Evolutionary conservation across 129 eudicot species (phyloP).

Genomic region (Artemisia annua): DNA sequence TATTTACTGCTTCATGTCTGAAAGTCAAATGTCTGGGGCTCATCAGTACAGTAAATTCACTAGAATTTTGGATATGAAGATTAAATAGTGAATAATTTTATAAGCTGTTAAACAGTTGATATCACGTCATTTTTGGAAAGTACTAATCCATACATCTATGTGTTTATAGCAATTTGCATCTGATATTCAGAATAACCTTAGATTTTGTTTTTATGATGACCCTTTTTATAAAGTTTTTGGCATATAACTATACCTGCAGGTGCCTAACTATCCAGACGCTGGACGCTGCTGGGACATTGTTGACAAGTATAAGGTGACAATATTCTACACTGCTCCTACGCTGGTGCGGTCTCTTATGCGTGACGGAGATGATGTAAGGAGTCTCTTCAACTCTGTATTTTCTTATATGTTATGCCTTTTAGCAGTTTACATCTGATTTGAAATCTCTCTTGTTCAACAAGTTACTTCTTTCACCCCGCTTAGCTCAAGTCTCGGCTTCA

Average conservation of each 20-base stretch:
- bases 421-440: neutral
- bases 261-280: conserved; percentile 91
- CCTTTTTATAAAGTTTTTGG: neutral
- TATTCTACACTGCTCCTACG: conserved; percentile 98
- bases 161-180: neutral
- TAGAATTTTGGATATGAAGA: conserved; percentile 3
- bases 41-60: conserved; percentile 3
- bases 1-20: neutral
- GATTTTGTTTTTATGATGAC: too few relatives aligned
- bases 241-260: conserved; percentile 50
- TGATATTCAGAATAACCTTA: neutral
- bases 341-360: conserved; percentile 99
- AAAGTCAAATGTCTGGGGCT: neutral
- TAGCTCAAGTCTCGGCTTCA: too few relatives aligned
- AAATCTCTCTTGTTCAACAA: neutral
- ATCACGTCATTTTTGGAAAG: conserved; percentile 11
- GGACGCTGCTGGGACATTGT: conserved; percentile 99
- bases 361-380: conserved; percentile 79
- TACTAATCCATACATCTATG: neutral
- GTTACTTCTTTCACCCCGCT: neutral
- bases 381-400: conserved; percentile 16
- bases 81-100: conserved; percentile 4
- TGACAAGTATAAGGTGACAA: conserved; percentile 91
- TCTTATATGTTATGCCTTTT: neutral
- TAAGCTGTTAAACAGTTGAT: conserved; percentile 1